These are phyloP conservation scores for Elsinoe ampelina DNA, from an alignment of 2,329 filamentous ascomycete genomes.

Conservation along the genomic window DNA sequence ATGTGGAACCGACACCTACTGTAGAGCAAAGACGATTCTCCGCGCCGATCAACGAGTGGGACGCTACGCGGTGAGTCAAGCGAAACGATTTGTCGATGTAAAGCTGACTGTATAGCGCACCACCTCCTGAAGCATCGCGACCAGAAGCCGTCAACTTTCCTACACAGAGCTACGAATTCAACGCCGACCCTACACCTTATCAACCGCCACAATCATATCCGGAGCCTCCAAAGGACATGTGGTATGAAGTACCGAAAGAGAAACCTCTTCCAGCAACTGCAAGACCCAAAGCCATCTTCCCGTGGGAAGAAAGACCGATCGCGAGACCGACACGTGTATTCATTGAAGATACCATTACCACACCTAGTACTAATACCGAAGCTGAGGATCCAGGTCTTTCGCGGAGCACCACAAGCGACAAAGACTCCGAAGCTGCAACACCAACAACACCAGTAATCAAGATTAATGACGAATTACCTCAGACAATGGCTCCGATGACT, in stretches of 20 bases:
- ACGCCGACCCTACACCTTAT: constrained; percentile 63
- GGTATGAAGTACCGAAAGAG: constrained; percentile 64
- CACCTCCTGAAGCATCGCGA: constrained; percentile 54
- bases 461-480: constrained; percentile 45
- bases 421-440: constrained; percentile 12
- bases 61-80: constrained; percentile 47
- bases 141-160: constrained; percentile 85
- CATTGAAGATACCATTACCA: constrained; percentile 40
- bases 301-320: constrained; percentile 69
- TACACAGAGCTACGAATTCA: constrained; percentile 72
- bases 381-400: constrained; percentile 27
- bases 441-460: constrained; percentile 39
- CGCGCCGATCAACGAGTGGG: constrained; percentile 52
- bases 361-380: constrained; percentile 13
- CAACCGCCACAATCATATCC: constrained; percentile 68
- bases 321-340: constrained; percentile 59
- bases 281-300: constrained; percentile 65
- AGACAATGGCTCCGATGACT: constrained; percentile 54
- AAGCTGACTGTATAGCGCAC: constrained; percentile 17
- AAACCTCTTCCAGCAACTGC: constrained; percentile 49
- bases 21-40: constrained; percentile 44
- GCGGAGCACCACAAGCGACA: constrained; percentile 19
- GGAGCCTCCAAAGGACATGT: constrained; percentile 78
- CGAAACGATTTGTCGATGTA: neutral
- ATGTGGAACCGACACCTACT: constrained; percentile 36